phyloP scores from a whole-genome alignment of 1,139 yeast genomes.

The Candida smagusa region DNA sequence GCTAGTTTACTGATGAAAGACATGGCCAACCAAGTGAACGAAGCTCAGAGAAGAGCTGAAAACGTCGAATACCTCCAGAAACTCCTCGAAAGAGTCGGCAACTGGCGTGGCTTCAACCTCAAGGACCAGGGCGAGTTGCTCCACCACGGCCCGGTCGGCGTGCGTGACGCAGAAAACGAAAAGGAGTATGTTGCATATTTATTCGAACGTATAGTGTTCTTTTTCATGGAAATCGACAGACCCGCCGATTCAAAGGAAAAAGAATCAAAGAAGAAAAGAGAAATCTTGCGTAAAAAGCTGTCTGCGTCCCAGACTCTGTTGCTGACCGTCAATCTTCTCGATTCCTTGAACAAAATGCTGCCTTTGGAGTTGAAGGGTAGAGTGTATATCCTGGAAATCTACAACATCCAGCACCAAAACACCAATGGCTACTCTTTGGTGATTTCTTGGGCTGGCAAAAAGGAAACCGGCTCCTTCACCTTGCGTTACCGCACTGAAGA shows the following conservation, averaged over 20 bases:
- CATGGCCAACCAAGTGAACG: conserved; percentile 85
- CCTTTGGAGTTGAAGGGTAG: conserved; percentile 61
- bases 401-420: conserved; percentile 46
- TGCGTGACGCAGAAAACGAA: conserved; percentile 73
- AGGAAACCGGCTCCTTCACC: conserved; percentile 72
- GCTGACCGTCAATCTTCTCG: conserved; percentile 37
- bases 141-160: conserved; percentile 74
- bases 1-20: conserved; percentile 64
- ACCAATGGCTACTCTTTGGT: conserved; percentile 53
- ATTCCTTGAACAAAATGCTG: conserved; percentile 28
- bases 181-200: conserved; percentile 86
- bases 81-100: conserved; percentile 68
- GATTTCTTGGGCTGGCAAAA: conserved; percentile 76
- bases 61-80: conserved; percentile 71
- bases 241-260: conserved; percentile 18
- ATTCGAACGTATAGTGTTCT: conserved; percentile 81
- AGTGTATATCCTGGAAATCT: conserved; percentile 65
- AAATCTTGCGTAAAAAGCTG: conserved; percentile 44
- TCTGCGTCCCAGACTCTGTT: conserved; percentile 26
- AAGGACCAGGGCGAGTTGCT: conserved; percentile 82
- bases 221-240: conserved; percentile 55
- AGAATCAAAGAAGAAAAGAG: conserved; percentile 32
- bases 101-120: conserved; percentile 92
- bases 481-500: conserved; percentile 71
- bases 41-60: conserved; percentile 90